Percentiles rank a stretch among this genome's conserved stretches.
Conservation (phyloP, 768 basidiomycete species). For the Rhizopogon rudus region DNA sequence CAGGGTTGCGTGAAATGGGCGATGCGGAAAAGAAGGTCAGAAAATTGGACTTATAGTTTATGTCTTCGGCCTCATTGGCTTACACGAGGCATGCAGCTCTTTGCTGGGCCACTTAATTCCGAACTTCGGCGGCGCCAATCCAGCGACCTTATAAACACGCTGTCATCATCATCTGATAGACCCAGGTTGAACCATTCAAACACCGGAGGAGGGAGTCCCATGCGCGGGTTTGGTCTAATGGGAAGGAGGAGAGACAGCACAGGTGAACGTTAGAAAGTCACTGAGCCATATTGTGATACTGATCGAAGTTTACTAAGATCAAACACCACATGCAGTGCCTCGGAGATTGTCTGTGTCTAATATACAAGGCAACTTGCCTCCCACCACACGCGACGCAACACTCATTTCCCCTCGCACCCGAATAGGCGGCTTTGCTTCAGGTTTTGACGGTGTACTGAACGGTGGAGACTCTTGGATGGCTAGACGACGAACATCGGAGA, state of each 20-base stretch:
- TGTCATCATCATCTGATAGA: constrained; percentile 55
- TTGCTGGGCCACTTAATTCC: constrained; percentile 76
- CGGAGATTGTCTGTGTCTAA: constrained; percentile 69
- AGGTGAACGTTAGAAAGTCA: constrained; percentile 35
- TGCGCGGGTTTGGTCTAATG: constrained; percentile 62
- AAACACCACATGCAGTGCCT: constrained; percentile 46
- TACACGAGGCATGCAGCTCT: constrained; percentile 52
- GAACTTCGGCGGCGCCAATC: constrained; percentile 85
- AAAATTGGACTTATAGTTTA: constrained; percentile 1
- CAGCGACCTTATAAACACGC: constrained; percentile 61
- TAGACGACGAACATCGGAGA: constrained; percentile 58
- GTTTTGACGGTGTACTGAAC: constrained; percentile 70
- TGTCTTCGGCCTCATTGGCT: constrained; percentile 15
- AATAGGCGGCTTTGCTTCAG: constrained; percentile 51
- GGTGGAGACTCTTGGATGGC: constrained; percentile 67
- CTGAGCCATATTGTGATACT: constrained; percentile 4
- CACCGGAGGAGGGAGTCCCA: constrained; percentile 45
- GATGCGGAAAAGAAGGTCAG: constrained; percentile 87
- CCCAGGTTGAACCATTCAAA: constrained; percentile 49
- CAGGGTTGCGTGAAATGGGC: constrained; percentile 71
- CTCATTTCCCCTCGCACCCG: constrained; percentile 61
- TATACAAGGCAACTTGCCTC: constrained; percentile 42
- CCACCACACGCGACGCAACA: constrained; percentile 52
- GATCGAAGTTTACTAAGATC: constrained; percentile 40
- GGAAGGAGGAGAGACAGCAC: constrained; percentile 64